phyloP scores from a whole-genome alignment of 305 asterid genomes.

The Coffea humblotiana region DNA sequence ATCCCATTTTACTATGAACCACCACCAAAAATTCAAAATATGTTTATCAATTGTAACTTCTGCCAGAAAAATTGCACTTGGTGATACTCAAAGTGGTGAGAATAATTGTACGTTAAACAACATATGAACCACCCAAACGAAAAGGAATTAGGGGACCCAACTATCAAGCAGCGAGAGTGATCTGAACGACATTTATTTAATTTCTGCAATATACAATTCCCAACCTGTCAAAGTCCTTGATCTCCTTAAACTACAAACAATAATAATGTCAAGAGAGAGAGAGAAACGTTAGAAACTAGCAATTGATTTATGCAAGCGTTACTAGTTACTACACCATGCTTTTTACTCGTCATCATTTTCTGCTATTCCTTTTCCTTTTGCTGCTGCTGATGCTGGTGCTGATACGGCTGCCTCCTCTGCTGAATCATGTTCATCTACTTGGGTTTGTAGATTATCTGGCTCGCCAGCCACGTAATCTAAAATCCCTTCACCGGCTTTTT shows the following conservation, averaged over 20 bases:
- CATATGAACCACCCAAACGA: background rate
- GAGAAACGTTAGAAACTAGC: slow-evolving; percentile 7
- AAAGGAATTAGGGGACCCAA: background rate
- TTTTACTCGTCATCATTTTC: slow-evolving; percentile 18
- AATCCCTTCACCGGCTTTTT: slow-evolving; percentile 57
- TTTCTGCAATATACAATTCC: slow-evolving; percentile 17
- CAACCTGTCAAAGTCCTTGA: slow-evolving; percentile 10
- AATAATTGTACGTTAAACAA: background rate
- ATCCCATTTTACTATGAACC: background rate
- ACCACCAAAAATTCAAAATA: background rate
- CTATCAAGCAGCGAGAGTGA: background rate
- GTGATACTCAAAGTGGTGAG: background rate
- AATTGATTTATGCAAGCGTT: background rate
- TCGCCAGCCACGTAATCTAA: slow-evolving; percentile 61
- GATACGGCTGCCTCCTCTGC: background rate
- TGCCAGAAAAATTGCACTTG: background rate
- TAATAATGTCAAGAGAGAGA: background rate
- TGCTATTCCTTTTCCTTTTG: slow-evolving; percentile 15
- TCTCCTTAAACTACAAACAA: slow-evolving; percentile 8
- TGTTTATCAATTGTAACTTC: background rate
- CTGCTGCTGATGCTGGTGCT: background rate
- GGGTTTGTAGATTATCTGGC: slow-evolving; percentile 28
- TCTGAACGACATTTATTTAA: slow-evolving; percentile 17
- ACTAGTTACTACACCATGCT: background rate
- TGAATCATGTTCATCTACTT: background rate